phyloP scores from a whole-genome alignment of 148 eudicot species.

The Chenopodium berlandieri region DNA sequence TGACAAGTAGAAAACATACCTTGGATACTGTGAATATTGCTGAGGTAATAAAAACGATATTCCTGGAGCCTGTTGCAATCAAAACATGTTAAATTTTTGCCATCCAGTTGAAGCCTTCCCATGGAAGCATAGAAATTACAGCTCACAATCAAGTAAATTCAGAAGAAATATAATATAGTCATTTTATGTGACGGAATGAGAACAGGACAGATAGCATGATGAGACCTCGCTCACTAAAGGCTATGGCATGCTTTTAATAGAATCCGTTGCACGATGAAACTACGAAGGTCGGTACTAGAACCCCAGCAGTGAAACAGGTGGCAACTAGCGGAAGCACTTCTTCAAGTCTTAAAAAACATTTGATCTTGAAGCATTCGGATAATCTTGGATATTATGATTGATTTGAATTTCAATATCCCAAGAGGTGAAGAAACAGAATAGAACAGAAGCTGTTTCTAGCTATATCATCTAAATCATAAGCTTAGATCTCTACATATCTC shows the following conservation, averaged over 20 bases:
- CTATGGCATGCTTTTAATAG: neutral
- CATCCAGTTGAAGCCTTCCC: neutral
- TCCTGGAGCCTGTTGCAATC: conserved; percentile 86
- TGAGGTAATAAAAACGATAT: conserved; percentile 84
- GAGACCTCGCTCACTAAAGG: neutral
- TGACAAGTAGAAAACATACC: conserved; percentile 47
- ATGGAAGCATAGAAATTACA: neutral
- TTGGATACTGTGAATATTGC: conserved; percentile 75
- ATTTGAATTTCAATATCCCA: neutral
- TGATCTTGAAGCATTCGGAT: neutral
- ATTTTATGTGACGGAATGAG: neutral
- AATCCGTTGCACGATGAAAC: neutral
- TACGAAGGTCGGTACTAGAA: neutral
- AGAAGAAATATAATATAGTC: neutral
- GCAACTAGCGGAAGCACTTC: neutral
- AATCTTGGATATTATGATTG: neutral
- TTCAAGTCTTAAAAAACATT: neutral
- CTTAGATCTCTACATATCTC: neutral
- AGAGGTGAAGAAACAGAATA: neutral
- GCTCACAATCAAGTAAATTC: neutral
- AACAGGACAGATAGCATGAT: neutral
- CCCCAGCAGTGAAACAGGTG: neutral
- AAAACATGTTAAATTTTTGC: conserved; percentile 19
- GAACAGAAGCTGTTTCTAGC: neutral
- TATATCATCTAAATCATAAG: neutral